These are phyloP conservation scores for Ophiosphaerella narmari DNA, from an alignment of 2,329 filamentous ascomycete genomes.

Conservation along the genomic window DNA sequence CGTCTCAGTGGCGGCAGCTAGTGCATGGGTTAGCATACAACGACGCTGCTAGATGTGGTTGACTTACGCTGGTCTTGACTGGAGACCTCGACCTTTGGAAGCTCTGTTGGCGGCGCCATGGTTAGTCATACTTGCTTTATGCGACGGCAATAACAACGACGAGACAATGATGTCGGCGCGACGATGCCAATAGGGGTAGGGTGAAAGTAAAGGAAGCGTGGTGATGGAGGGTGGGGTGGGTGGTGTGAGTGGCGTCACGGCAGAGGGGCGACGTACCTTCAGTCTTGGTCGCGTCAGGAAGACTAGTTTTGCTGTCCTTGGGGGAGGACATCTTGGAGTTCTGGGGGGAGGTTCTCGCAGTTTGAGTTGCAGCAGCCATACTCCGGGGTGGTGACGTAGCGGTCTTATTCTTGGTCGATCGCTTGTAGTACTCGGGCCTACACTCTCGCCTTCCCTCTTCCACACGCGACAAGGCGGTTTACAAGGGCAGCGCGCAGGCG, in stretches of 20 bases:
- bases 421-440: conserved; percentile 33
- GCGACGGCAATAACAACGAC: conserved; percentile 8
- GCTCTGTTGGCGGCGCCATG: conserved; percentile 23
- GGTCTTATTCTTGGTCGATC: conserved; percentile 34
- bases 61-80: conserved; percentile 33
- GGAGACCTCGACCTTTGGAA: conserved; percentile 28
- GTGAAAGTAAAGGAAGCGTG: conserved; percentile 1
- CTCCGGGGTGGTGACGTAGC: conserved; percentile 44
- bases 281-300: conserved; percentile 35
- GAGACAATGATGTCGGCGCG: conserved; percentile 15
- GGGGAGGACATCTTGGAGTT: conserved; percentile 47
- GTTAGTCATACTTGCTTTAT: conserved; percentile 24
- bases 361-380: conserved; percentile 44
- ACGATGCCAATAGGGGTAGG: not conserved
- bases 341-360: conserved; percentile 40
- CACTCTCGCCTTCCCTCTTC: conserved; percentile 25
- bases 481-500: conserved; percentile 17
- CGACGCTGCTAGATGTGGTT: conserved; percentile 4
- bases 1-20: conserved; percentile 28
- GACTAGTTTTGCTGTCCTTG: conserved; percentile 43
- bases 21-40: conserved; percentile 20
- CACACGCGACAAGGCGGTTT: conserved; percentile 25
- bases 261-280: conserved; percentile 39
- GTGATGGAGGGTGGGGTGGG: not conserved
- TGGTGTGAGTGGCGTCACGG: not conserved